Evolutionary conservation across 345 rosid species (phyloP).

Genomic region (Pugionium cornutum): DNA sequence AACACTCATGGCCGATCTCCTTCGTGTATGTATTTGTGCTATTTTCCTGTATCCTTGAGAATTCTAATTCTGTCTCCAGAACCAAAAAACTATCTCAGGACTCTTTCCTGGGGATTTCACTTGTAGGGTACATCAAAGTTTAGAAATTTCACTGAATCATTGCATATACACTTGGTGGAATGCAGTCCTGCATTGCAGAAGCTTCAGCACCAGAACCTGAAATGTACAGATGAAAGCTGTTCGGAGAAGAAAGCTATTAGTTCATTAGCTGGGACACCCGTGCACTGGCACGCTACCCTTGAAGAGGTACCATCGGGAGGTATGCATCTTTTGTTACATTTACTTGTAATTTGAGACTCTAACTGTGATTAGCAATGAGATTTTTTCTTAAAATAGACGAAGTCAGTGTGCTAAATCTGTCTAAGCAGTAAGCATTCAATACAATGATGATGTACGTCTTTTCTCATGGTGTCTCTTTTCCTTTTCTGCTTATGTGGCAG

Average conservation of each 20-base stretch:
- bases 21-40: conserved; percentile 57
- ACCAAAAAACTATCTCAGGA: neutral
- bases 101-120: conserved; percentile 22
- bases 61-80: conserved; percentile 15
- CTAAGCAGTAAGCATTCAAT: neutral
- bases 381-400: neutral
- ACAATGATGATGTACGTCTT: conserved; percentile 12
- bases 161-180: conserved; percentile 83
- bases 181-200: conserved; percentile 83
- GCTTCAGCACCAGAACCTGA: conserved; percentile 64
- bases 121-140: conserved; percentile 76
- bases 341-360: conserved; percentile 19
- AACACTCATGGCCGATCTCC: conserved; percentile 93
- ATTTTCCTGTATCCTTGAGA: conserved; percentile 8
- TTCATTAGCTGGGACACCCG: conserved; percentile 60
- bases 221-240: conserved; percentile 54
- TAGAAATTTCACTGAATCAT: conserved; percentile 69
- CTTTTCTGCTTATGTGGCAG: conserved; percentile 50
- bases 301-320: conserved; percentile 88
- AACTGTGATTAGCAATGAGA: neutral
- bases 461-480: conserved; percentile 10
- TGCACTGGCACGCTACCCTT: conserved; percentile 75
- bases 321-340: conserved; percentile 43
- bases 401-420: neutral
- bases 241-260: conserved; percentile 51